Conservation (phyloP, 148 eudicot species). For the Agrostemma githago region DNA sequence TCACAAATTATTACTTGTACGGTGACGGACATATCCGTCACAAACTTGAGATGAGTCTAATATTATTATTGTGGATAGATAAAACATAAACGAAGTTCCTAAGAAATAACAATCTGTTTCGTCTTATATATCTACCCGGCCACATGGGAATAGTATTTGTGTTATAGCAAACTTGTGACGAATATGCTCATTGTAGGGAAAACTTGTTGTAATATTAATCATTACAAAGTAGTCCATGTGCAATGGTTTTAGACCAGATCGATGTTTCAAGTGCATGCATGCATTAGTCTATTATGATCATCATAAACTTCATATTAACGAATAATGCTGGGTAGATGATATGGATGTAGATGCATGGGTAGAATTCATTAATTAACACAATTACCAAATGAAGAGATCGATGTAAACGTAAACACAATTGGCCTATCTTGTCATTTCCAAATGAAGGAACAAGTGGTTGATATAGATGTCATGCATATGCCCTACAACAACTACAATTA, state of each 20-base stretch:
- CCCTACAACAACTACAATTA: background rate
- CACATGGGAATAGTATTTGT: too few relatives aligned
- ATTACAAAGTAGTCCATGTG: background rate
- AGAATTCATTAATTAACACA: too few relatives aligned
- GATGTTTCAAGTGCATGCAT: slow-evolving; percentile 1
- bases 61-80: too few relatives aligned
- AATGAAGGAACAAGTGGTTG: background rate
- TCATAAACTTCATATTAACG: background rate
- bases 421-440: background rate
- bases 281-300: background rate
- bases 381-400: slow-evolving; percentile 13
- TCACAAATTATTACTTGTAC: too few relatives aligned
- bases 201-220: too few relatives aligned
- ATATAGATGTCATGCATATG: background rate
- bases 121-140: too few relatives aligned
- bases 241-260: slow-evolving; percentile 4
- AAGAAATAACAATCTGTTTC: too few relatives aligned
- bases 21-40: too few relatives aligned
- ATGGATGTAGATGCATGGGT: background rate
- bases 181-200: too few relatives aligned
- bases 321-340: background rate
- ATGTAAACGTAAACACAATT: background rate
- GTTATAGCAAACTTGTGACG: too few relatives aligned
- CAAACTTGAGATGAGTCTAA: too few relatives aligned
- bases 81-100: too few relatives aligned